Conservation (phyloP, 179 eudicot genomes). For the Carnegiea gigantea region DNA sequence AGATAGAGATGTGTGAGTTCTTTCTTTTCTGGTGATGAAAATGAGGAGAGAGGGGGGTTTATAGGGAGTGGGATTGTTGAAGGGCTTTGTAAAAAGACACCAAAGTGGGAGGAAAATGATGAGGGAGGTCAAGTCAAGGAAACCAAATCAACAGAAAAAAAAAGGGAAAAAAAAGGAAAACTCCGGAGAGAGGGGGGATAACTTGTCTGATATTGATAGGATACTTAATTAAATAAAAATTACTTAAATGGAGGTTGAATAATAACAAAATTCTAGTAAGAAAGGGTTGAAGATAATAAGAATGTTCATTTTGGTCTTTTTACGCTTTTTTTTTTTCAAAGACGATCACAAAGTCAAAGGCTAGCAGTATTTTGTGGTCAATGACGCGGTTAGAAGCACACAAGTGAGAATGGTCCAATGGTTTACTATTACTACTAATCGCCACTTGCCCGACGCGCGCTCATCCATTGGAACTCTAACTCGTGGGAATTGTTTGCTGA, state of each 20-base stretch:
- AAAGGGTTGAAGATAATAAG: not conserved
- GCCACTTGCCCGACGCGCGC: not conserved
- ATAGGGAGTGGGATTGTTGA: conserved; percentile 22
- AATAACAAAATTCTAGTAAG: not conserved
- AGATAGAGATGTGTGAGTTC: not conserved
- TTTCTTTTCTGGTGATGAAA: not conserved
- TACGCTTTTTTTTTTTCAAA: not conserved
- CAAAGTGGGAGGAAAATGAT: conserved; percentile 22
- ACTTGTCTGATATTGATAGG: conserved; percentile 5
- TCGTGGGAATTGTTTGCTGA: too few relatives aligned
- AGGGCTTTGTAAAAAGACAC: not conserved
- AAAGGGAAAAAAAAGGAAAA: conserved; percentile 12
- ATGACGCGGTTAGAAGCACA: conserved; percentile 19
- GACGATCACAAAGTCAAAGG: not conserved
- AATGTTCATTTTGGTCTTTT: not conserved
- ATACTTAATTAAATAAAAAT: too few relatives aligned
- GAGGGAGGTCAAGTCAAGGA: not conserved
- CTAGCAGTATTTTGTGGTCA: conserved; percentile 7
- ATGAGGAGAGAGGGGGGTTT: not conserved
- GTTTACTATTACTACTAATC: not conserved
- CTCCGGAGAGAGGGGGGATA: not conserved
- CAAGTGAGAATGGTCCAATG: conserved; percentile 1
- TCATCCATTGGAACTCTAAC: too few relatives aligned
- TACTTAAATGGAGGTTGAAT: not conserved
- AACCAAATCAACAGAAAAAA: too few relatives aligned